Percentiles rank a stretch among this genome's conserved stretches.
Evolutionary conservation across 108 stramenopile genomes (phyloP).

Genomic region (Skeletonema marinoi): DNA sequence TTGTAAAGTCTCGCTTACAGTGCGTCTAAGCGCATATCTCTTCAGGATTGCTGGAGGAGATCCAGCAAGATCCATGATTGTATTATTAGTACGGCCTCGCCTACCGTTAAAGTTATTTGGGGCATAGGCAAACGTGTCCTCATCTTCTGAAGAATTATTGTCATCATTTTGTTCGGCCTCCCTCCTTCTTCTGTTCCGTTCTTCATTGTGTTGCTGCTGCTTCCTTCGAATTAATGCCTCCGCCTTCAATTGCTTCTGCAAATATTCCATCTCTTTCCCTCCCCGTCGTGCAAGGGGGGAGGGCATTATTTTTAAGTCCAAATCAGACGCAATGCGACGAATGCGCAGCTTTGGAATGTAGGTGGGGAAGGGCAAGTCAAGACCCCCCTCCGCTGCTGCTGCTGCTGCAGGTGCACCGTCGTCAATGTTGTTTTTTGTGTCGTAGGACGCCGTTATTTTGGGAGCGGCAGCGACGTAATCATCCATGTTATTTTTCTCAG

Average conservation of each 20-base stretch:
- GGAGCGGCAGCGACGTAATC: background rate
- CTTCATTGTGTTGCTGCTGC: slow-evolving; percentile 10
- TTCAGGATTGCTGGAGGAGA: slow-evolving; percentile 19
- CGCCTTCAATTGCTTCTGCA: slow-evolving; percentile 15
- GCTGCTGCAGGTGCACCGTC: background rate
- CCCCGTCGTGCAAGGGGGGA: slow-evolving; percentile 20
- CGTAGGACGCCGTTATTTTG: background rate
- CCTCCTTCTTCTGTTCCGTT: slow-evolving; percentile 1
- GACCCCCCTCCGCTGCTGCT: background rate
- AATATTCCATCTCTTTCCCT: slow-evolving; percentile 9
- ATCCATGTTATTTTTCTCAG: background rate
- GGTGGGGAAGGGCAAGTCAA: background rate
- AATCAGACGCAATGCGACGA: background rate
- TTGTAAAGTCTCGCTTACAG: slow-evolving; percentile 10
- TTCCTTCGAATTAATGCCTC: slow-evolving; percentile 15
- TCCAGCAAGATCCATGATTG: background rate
- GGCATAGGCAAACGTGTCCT: background rate
- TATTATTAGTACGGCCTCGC: background rate
- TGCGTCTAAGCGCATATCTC: slow-evolving; percentile 12
- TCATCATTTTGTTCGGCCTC: background rate
- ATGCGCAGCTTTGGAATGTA: slow-evolving; percentile 2
- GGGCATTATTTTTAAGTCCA: slow-evolving; percentile 8
- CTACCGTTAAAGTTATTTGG: background rate
- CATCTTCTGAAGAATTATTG: slow-evolving; percentile 1
- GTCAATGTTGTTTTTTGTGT: background rate